These are phyloP conservation scores for Cercospora brassicicola DNA, from an alignment of 2,329 filamentous ascomycete genomes.

Conservation along the genomic window DNA sequence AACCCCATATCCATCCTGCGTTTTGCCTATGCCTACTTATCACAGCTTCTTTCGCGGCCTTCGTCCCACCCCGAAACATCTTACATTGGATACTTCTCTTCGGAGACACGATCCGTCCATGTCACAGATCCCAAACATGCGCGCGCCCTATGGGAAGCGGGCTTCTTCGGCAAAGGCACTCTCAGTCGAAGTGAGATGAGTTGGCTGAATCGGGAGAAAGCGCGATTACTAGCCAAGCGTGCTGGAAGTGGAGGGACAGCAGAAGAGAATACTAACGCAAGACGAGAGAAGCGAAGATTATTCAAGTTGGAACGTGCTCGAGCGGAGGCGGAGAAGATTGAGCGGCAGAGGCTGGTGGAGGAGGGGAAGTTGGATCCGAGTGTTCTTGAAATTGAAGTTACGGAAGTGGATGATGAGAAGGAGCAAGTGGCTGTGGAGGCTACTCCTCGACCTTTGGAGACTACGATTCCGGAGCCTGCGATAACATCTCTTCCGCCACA, in stretches of 20 bases:
- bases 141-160: constrained; percentile 87
- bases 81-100: constrained; percentile 77
- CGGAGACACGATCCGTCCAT: constrained; percentile 77
- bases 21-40: constrained; percentile 73
- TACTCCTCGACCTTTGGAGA: neutral
- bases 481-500: constrained; percentile 1
- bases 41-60: constrained; percentile 66
- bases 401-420: constrained; percentile 3
- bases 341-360: constrained; percentile 61
- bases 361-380: constrained; percentile 44
- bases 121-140: constrained; percentile 75
- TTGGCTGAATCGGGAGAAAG: constrained; percentile 83
- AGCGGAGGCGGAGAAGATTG: constrained; percentile 79
- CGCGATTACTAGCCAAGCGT: constrained; percentile 54
- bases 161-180: constrained; percentile 93
- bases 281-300: constrained; percentile 76
- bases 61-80: constrained; percentile 63
- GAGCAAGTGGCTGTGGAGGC: constrained; percentile 7
- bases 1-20: constrained; percentile 88
- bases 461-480: constrained; percentile 10
- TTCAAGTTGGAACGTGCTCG: constrained; percentile 92
- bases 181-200: constrained; percentile 92
- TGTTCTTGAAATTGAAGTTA: constrained; percentile 15
- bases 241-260: constrained; percentile 56
- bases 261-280: constrained; percentile 74